Percentiles rank a stretch among this genome's conserved stretches.
These are phyloP conservation scores for Hanseniaspora guilliermondii DNA, from an alignment of 805 yeast genomes.

Conservation along the genomic window DNA sequence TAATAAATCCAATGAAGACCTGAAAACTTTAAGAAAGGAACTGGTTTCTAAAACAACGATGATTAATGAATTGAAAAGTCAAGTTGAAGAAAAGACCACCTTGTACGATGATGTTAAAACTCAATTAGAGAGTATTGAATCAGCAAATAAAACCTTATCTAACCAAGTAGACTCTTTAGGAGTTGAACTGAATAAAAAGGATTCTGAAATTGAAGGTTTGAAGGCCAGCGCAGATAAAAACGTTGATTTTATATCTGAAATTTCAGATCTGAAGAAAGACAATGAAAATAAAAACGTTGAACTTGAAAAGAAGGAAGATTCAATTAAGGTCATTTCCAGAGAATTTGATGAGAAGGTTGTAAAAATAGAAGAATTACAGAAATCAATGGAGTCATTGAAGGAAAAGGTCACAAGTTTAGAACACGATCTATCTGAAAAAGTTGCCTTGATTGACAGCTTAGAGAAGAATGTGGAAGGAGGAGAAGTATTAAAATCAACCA, in stretches of 20 bases:
- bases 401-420: neutral
- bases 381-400: neutral
- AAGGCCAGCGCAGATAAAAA: neutral
- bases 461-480: neutral
- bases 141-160: neutral
- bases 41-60: conserved; percentile 17
- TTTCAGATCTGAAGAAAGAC: neutral
- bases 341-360: neutral
- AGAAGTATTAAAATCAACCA: neutral
- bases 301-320: neutral
- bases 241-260: neutral
- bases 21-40: neutral
- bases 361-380: conserved; percentile 12
- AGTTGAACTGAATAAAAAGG: neutral
- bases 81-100: neutral
- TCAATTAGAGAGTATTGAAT: neutral
- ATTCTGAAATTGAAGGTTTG: neutral
- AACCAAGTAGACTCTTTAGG: neutral
- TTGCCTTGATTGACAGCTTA: neutral
- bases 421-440: neutral
- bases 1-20: neutral
- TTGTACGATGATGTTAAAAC: neutral
- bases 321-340: too few relatives aligned
- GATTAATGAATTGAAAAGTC: conserved; percentile 6
- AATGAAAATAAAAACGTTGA: neutral